These are phyloP conservation scores for Crithidia fasciculata DNA, from an alignment of 208 protist species.

Conservation along the genomic window DNA sequence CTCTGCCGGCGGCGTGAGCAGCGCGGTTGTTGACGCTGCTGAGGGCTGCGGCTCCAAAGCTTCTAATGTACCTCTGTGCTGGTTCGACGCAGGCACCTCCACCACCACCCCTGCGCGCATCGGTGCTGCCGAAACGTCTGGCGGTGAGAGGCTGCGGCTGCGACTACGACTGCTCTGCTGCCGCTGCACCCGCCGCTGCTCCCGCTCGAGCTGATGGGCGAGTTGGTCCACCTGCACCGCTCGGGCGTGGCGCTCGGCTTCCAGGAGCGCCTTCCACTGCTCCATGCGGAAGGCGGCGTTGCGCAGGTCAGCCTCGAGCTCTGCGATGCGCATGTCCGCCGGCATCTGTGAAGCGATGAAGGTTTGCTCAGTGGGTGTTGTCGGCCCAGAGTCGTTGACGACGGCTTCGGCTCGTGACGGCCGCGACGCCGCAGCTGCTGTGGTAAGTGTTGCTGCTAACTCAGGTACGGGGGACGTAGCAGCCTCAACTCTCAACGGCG, in stretches of 20 bases:
- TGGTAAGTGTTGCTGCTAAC: neutral
- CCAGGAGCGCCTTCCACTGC: constrained; percentile 41
- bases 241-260: constrained; percentile 40
- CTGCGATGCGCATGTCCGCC: constrained; percentile 10
- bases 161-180: constrained; percentile 8
- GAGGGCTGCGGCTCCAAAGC: neutral
- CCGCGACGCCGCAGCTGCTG: neutral
- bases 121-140: neutral
- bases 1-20: neutral
- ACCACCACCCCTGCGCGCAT: neutral
- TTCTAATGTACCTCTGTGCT: too few species aligned
- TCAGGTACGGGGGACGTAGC: neutral
- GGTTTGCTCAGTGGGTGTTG: neutral
- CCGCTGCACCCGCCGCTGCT: constrained; percentile 24
- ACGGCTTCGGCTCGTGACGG: neutral
- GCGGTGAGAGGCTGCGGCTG: constrained; percentile 20
- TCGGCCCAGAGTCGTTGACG: neutral
- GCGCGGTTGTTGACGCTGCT: neutral
- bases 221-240: constrained; percentile 40
- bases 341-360: neutral
- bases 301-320: constrained; percentile 36
- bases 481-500: neutral
- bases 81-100: neutral
- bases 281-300: constrained; percentile 35
- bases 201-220: constrained; percentile 30